Evolutionary conservation across 768 basidiomycete genomes (phyloP).

Genomic region (Amyloporia xantha): DNA sequence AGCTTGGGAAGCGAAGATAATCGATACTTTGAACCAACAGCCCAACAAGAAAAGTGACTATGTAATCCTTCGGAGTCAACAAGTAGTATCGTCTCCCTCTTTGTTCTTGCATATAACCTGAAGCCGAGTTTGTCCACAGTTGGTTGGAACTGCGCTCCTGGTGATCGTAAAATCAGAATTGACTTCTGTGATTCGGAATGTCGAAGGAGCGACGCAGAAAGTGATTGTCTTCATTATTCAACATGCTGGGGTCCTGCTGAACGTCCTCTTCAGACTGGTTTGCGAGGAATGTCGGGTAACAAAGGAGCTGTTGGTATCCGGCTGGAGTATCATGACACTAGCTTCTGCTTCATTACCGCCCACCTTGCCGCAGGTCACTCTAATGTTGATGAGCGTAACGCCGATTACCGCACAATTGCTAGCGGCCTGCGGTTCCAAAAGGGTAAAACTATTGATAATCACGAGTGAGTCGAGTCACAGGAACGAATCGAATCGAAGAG

Average conservation of each 20-base stretch:
- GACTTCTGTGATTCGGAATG: constrained; percentile 77
- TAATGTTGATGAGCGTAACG: constrained; percentile 85
- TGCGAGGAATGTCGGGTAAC: constrained; percentile 93
- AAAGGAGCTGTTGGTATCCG: constrained; percentile 96
- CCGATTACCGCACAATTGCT: constrained; percentile 85
- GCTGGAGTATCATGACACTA: constrained; percentile 85
- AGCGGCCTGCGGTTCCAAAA: constrained; percentile 80
- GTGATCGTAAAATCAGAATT: constrained; percentile 76
- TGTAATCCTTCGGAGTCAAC: constrained; percentile 85
- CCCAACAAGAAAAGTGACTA: constrained; percentile 68
- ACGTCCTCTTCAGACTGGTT: constrained; percentile 52
- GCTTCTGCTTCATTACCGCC: constrained; percentile 91
- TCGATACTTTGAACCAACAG: constrained; percentile 69
- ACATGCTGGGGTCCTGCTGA: neutral
- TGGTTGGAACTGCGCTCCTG: constrained; percentile 92
- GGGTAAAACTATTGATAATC: constrained; percentile 82
- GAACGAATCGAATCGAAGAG: neutral
- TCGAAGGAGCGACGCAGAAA: constrained; percentile 90
- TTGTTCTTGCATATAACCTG: neutral
- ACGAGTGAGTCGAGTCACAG: constrained; percentile 60
- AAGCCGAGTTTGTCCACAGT: constrained; percentile 36
- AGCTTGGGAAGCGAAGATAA: constrained; percentile 78
- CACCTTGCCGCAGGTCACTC: constrained; percentile 95
- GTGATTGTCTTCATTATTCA: constrained; percentile 38
- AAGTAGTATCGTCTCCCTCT: constrained; percentile 40